Base-by-base conservation (phyloP, 495 filamentous ascomycete species). In the Bathelium albidoporum region DNA sequence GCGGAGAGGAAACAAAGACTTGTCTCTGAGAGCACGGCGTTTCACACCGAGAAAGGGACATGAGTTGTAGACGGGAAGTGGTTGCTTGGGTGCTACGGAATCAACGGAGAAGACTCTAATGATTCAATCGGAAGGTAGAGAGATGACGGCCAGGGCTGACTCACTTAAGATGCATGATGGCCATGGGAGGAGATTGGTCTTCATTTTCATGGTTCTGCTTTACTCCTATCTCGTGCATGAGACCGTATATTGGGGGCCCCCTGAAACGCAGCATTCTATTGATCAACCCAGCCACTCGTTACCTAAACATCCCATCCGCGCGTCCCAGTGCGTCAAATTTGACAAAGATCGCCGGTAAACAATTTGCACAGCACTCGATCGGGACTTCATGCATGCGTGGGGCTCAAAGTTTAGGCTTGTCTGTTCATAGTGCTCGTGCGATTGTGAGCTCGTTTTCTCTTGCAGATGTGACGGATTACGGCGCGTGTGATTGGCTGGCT, bases 1-100 rank as follows among this genome's bases (percentile, higher is more conserved):
- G 49, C 49, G 49, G 83, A 83, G 87, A 85, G 87, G 87, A 91
- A 89, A 80, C 87, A 91, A 91, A 93, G 88, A 87, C 88, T 79
- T 83, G 83, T 91, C 88, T 81, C 74, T 73, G 85, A 87, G 83
- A 86, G 85, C 81, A 83, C 81, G 88, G 87, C 86, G 82, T 80
- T 29, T n/a, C 49, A 24, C n/a, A 55, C 49, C 49, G 24, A 55
- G 24, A 55, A 24, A 26, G 24, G 2, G 29, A 16, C 49, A 55
- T 7, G 49, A 55, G 49, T 9, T 7, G 7, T 55, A 5, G 22
- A 55, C 16, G 49, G 29, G 16, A 55, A 24, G 7, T n/a, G 24
- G 29, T 24, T 55, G 26, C 49, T 55, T 9, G 7, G 49, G 22
- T 55, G 16, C 49, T 55, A 26, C 49, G 24, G 29, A 55, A 26